Conservation (phyloP, 352 stramenopile genomes). For the Pythium sukuiense region DNA sequence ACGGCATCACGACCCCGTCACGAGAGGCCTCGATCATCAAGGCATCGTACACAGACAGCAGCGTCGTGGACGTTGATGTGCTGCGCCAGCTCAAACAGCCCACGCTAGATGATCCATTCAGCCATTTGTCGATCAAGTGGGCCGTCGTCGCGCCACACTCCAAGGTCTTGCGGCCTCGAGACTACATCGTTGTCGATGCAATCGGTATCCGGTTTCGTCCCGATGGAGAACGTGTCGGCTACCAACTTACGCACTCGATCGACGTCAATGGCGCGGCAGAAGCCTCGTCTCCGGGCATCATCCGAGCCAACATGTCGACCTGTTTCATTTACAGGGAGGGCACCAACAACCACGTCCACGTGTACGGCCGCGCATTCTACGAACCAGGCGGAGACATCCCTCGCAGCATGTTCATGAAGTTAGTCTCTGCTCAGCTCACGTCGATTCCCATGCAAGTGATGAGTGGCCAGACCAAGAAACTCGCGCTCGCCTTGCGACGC, state of each 20-base stretch:
- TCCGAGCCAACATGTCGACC: slow-evolving; percentile 46
- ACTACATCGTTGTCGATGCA: slow-evolving; percentile 52
- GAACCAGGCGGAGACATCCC: slow-evolving; percentile 38
- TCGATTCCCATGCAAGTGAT: slow-evolving; percentile 8
- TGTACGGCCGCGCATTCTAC: slow-evolving; percentile 38
- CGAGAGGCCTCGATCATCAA: slow-evolving; percentile 17
- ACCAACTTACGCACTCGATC: slow-evolving; percentile 53
- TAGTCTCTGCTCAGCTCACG: neutral
- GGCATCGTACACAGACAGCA: slow-evolving; percentile 33
- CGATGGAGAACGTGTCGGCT: slow-evolving; percentile 47
- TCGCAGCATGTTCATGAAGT: slow-evolving; percentile 20
- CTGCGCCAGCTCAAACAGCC: slow-evolving; percentile 36
- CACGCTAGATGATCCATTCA: slow-evolving; percentile 34
- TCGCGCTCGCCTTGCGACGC: slow-evolving; percentile 14
- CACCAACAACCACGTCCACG: slow-evolving; percentile 31
- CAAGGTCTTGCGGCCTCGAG: slow-evolving; percentile 31
- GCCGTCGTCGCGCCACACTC: slow-evolving; percentile 28
- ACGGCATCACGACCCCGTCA: slow-evolving; percentile 16
- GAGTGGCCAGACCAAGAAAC: slow-evolving; percentile 14
- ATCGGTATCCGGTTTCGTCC: slow-evolving; percentile 33
- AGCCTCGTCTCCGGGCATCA: neutral
- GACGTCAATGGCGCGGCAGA: slow-evolving; percentile 10
- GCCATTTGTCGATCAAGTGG: slow-evolving; percentile 28
- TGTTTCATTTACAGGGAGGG: slow-evolving; percentile 39
- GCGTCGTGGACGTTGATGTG: slow-evolving; percentile 38